Percentiles rank a stretch among this genome's conserved stretches.
Conservation (phyloP, 2,329 filamentous ascomycete species). For the Orbilia oligospora region DNA sequence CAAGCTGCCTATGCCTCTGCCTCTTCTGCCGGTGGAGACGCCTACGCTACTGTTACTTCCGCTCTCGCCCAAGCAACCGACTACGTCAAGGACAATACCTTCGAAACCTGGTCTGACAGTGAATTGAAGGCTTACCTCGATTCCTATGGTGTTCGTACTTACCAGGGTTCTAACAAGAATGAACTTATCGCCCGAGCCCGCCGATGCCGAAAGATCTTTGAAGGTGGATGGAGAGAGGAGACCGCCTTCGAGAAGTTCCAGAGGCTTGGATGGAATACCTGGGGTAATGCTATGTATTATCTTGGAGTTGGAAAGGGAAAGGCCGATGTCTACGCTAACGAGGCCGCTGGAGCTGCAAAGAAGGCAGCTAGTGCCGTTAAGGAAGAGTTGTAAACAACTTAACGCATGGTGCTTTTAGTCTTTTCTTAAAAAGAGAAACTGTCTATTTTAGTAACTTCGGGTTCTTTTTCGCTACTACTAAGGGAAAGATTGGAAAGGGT, state of each 20-base stretch:
- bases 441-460: background rate
- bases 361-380: conserved; percentile 31
- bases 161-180: conserved; percentile 78
- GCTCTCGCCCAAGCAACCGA: conserved; percentile 78
- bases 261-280: conserved; percentile 67
- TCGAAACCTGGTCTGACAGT: conserved; percentile 80
- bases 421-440: background rate
- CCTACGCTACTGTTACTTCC: conserved; percentile 78
- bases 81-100: conserved; percentile 76
- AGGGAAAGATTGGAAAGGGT: background rate
- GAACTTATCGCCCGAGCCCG: conserved; percentile 79
- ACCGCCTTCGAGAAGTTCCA: conserved; percentile 67
- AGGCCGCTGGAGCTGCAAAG: conserved; percentile 38
- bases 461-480: background rate
- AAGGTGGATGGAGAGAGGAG: conserved; percentile 79
- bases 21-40: conserved; percentile 70
- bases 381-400: conserved; percentile 51
- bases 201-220: conserved; percentile 82
- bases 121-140: conserved; percentile 86
- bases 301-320: conserved; percentile 54
- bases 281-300: conserved; percentile 49
- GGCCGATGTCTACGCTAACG: conserved; percentile 41
- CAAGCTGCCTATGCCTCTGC: conserved; percentile 68
- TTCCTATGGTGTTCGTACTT: conserved; percentile 79
- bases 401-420: background rate